phyloP scores from a whole-genome alignment of 2,329 filamentous ascomycete species.

The Pyricularia pennisetigena region DNA sequence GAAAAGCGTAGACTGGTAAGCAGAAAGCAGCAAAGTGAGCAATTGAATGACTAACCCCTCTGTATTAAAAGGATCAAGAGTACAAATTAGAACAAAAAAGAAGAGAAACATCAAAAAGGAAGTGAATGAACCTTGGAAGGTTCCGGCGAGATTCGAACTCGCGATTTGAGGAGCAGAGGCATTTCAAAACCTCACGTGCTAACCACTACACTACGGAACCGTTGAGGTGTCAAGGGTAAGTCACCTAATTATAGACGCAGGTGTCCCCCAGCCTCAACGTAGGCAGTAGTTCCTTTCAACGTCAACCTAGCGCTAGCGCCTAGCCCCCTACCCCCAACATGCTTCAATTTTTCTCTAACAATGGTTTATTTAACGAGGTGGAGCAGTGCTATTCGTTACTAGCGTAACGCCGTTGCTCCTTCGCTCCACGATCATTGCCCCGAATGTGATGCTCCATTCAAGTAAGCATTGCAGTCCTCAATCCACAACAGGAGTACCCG shows the following conservation, averaged over 20 bases:
- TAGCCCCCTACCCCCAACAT: no score
- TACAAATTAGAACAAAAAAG: no score
- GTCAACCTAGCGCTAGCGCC: no score
- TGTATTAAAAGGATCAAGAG: no score
- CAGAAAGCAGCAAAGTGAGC: neutral
- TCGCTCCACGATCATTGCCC: no score
- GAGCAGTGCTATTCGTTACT: no score
- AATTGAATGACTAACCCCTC: no score
- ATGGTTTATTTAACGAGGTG: no score
- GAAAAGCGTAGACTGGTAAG: neutral
- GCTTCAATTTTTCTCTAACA: no score
- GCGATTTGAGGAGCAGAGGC: slow-evolving; percentile 2
- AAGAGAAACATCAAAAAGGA: neutral
- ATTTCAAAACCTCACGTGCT: slow-evolving; percentile 3
- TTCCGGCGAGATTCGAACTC: slow-evolving; percentile 2
- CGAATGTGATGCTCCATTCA: neutral
- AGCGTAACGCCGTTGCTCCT: no score
- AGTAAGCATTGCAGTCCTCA: neutral
- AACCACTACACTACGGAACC: slow-evolving; percentile 4
- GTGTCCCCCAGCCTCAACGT: neutral
- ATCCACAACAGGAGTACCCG: neutral
- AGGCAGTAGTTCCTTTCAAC: neutral
- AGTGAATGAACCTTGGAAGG: neutral
- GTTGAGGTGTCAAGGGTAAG: neutral
- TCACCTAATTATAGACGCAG: neutral